Conservation (phyloP, 495 filamentous ascomycete genomes). For the Xylaria curta region DNA sequence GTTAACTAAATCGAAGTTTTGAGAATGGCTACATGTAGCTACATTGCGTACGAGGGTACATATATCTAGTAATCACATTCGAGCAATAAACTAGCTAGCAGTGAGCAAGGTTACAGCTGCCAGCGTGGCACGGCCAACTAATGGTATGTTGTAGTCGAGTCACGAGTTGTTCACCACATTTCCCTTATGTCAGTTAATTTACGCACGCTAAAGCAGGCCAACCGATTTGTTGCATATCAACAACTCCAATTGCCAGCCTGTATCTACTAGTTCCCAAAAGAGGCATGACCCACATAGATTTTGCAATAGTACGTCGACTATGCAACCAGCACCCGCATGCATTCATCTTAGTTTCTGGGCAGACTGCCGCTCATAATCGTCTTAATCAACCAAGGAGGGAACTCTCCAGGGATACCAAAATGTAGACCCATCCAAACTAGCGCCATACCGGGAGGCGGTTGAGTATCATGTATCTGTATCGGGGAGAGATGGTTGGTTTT, state of each 20-base stretch:
- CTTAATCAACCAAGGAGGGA: neutral
- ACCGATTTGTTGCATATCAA: neutral
- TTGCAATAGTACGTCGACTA: neutral
- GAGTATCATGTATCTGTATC: neutral
- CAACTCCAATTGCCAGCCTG: neutral
- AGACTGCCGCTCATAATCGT: neutral
- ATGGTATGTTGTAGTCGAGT: neutral
- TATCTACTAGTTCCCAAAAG: neutral
- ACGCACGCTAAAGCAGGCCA: neutral
- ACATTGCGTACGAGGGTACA: neutral
- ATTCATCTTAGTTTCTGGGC: neutral
- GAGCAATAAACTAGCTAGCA: neutral
- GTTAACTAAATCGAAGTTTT: neutral
- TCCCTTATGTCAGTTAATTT: neutral
- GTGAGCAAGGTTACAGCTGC: neutral
- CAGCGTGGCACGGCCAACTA: neutral
- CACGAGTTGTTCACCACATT: neutral
- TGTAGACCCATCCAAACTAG: neutral
- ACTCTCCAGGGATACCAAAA: neutral
- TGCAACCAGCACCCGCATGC: conserved; percentile 1
- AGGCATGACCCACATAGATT: neutral
- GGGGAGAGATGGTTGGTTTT: neutral
- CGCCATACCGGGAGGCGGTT: neutral
- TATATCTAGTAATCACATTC: neutral
- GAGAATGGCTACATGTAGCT: neutral